Percentiles rank a stretch among this genome's conserved stretches.
phyloP scores from a whole-genome alignment of 768 basidiomycete species.

The Lentinus brumalis region DNA sequence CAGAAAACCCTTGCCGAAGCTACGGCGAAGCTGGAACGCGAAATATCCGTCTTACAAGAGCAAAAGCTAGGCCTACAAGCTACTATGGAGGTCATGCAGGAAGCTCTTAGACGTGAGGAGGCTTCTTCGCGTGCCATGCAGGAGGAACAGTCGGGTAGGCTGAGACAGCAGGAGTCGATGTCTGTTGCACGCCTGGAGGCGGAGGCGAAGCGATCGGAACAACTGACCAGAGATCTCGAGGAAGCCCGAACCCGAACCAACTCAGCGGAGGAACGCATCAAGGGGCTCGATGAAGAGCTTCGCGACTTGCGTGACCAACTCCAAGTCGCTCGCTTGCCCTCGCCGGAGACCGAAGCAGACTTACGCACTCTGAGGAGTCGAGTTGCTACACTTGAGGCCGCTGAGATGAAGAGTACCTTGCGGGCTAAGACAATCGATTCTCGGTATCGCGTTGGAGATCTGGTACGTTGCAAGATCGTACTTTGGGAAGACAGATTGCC shows the following conservation, averaged over 20 bases:
- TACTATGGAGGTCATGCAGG: constrained; percentile 21
- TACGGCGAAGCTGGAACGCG: constrained; percentile 37
- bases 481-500: not conserved
- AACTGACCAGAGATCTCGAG: constrained; percentile 20
- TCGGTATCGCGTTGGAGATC: constrained; percentile 33
- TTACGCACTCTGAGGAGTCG: constrained; percentile 26
- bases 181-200: constrained; percentile 8
- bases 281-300: constrained; percentile 19
- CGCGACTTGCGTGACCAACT: constrained; percentile 20
- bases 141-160: constrained; percentile 21
- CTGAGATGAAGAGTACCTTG: constrained; percentile 20
- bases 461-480: constrained; percentile 22
- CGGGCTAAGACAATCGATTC: constrained; percentile 29
- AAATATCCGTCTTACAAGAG: constrained; percentile 44
- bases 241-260: constrained; percentile 17
- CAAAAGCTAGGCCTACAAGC: constrained; percentile 37
- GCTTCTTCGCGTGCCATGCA: constrained; percentile 4
- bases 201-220: constrained; percentile 17
- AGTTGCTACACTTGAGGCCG: constrained; percentile 24
- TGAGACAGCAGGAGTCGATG: constrained; percentile 13
- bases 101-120: constrained; percentile 15
- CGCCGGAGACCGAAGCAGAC: constrained; percentile 23
- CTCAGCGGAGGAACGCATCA: constrained; percentile 19
- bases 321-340: constrained; percentile 21
- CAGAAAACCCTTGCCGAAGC: constrained; percentile 35